These are phyloP conservation scores for Eucalyptus decipiens DNA, from an alignment of 345 rosid species.

Conservation along the genomic window DNA sequence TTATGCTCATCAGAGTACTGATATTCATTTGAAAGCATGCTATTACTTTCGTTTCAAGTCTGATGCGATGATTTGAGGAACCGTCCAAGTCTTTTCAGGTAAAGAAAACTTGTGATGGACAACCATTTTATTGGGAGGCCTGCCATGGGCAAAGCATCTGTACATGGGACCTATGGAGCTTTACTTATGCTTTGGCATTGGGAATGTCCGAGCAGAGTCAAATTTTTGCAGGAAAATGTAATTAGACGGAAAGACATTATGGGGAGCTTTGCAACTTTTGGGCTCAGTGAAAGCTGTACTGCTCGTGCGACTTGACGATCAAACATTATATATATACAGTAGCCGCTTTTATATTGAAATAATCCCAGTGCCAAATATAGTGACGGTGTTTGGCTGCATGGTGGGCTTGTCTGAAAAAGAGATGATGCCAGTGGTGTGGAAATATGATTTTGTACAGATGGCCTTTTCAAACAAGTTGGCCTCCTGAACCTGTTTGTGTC, in stretches of 20 bases:
- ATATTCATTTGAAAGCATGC: background rate
- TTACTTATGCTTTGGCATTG: background rate
- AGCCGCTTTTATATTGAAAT: background rate
- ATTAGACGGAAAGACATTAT: background rate
- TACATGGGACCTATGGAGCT: background rate
- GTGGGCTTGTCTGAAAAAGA: background rate
- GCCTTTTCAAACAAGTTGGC: background rate
- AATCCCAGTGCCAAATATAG: background rate
- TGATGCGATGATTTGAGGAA: background rate
- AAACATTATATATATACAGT: background rate
- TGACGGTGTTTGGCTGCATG: background rate
- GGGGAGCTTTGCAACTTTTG: background rate
- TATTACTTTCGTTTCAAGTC: background rate
- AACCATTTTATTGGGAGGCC: background rate
- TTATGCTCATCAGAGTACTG: background rate
- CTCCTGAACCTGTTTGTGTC: background rate
- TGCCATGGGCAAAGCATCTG: background rate
- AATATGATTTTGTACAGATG: background rate
- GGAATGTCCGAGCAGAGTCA: background rate
- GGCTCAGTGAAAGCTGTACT: background rate
- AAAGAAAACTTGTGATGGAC: background rate
- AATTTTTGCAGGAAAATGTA: background rate
- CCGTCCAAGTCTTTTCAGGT: background rate
- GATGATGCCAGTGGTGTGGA: background rate
- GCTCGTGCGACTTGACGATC: background rate